Conservation (phyloP, 1,139 yeast species). For the Hyphopichia pseudoburtonii region DNA sequence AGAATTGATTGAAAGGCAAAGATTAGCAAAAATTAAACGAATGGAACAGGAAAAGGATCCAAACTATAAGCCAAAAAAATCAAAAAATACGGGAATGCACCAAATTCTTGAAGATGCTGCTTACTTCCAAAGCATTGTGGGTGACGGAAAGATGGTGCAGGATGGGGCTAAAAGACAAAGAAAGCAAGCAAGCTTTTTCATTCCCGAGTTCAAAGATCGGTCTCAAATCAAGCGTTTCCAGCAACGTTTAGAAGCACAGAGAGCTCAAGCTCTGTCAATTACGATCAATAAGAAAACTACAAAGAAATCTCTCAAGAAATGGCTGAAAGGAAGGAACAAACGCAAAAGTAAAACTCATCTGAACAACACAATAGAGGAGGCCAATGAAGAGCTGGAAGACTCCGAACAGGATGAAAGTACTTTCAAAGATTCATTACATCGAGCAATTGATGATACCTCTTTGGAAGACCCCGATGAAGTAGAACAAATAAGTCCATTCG, state of each 20-base stretch:
- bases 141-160: slow-evolving; percentile 30
- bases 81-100: slow-evolving; percentile 6
- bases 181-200: slow-evolving; percentile 23
- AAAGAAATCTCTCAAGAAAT: slow-evolving; percentile 10
- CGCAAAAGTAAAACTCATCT: slow-evolving; percentile 7
- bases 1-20: slow-evolving; percentile 5
- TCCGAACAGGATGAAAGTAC: slow-evolving; percentile 11
- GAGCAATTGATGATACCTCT: slow-evolving; percentile 5
- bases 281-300: slow-evolving; percentile 8
- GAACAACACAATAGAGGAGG: no score
- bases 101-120: slow-evolving; percentile 27
- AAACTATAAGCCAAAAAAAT: slow-evolving; percentile 5
- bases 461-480: slow-evolving; percentile 15
- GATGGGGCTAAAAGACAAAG: slow-evolving; percentile 36
- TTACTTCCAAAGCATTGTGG: slow-evolving; percentile 41
- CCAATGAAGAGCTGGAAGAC: slow-evolving; percentile 6
- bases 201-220: slow-evolving; percentile 23
- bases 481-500: slow-evolving; percentile 32
- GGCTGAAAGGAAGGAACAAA: slow-evolving; percentile 9
- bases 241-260: slow-evolving; percentile 2
- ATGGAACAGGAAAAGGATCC: slow-evolving; percentile 4
- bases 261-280: slow-evolving; percentile 5
- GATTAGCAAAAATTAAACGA: slow-evolving; percentile 7
- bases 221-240: slow-evolving; percentile 4
- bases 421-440: slow-evolving; percentile 7